A percentile compares a stretch with the other conserved stretches of the same genome.
phyloP scores from a whole-genome alignment of 129 eudicot genomes.

The Flaveria robusta region DNA sequence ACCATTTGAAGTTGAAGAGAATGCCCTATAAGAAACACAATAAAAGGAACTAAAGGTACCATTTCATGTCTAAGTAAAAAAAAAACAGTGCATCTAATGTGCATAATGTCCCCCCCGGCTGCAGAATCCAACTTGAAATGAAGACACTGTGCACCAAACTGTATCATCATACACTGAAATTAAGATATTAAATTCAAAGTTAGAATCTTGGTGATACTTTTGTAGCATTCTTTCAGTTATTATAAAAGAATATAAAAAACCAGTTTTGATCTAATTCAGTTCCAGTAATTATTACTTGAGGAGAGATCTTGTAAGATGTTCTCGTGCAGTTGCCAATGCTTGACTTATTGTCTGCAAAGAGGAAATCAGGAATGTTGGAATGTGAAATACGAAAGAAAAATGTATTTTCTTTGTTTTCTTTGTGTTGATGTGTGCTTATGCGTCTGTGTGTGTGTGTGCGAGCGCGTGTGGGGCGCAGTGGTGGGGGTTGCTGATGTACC shows the following conservation, averaged over 20 bases:
- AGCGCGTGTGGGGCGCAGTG: background rate
- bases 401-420: background rate
- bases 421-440: too few relatives aligned
- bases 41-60: conserved; percentile 12
- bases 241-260: conserved; percentile 1
- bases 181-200: conserved; percentile 23
- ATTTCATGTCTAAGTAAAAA: conserved; percentile 17
- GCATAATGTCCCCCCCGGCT: conserved; percentile 21
- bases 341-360: conserved; percentile 78
- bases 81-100: conserved; percentile 18
- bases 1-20: conserved; percentile 14
- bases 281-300: conserved; percentile 55
- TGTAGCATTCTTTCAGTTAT: background rate
- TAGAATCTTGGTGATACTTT: conserved; percentile 13
- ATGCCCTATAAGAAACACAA: conserved; percentile 30
- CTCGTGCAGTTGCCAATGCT: conserved; percentile 90
- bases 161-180: conserved; percentile 49
- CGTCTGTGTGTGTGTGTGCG: background rate
- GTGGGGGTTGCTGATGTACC: conserved; percentile 35
- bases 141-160: conserved; percentile 23
- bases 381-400: background rate
- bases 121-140: conserved; percentile 13
- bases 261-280: conserved; percentile 10
- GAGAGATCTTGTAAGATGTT: conserved; percentile 82
- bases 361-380: background rate